Percentiles rank a stretch among this genome's conserved stretches.
These are phyloP conservation scores for Rugosomyces carneus DNA, from an alignment of 1,284 basidiomycete genomes.

Conservation along the genomic window DNA sequence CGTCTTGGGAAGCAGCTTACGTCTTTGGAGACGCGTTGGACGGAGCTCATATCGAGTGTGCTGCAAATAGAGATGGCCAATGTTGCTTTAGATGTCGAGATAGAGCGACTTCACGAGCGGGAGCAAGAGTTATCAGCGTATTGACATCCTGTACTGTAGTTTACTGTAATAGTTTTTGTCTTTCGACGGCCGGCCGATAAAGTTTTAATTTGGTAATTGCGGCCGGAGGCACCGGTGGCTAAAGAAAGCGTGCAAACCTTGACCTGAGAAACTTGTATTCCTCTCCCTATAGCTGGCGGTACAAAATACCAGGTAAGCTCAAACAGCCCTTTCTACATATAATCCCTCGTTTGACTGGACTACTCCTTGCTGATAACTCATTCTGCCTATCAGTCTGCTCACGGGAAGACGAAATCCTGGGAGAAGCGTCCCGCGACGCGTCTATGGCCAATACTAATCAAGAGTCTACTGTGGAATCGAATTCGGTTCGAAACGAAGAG, in stretches of 20 bases:
- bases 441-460: conserved; percentile 67
- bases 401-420: conserved; percentile 27
- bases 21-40: conserved; percentile 82
- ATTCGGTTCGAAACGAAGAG: conserved; percentile 39
- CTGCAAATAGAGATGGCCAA: conserved; percentile 93
- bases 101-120: conserved; percentile 48
- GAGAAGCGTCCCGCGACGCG: conserved; percentile 64
- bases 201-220: conserved; percentile 9
- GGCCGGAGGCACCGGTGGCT: conserved; percentile 12
- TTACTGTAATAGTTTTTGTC: no score
- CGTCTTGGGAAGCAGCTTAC: conserved; percentile 72
- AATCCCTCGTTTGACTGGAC: neutral
- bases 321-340: neutral
- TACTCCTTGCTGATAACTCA: neutral
- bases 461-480: conserved; percentile 35
- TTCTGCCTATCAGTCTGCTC: conserved; percentile 10
- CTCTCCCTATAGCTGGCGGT: conserved; percentile 31
- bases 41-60: conserved; percentile 80
- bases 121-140: conserved; percentile 55
- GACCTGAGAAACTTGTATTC: conserved; percentile 19
- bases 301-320: conserved; percentile 25
- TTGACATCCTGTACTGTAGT: conserved; percentile 17
- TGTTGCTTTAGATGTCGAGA: conserved; percentile 71
- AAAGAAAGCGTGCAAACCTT: conserved; percentile 15
- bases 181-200: conserved; percentile 11